Percentiles rank a stretch among this genome's conserved stretches.
Evolutionary conservation across 164 flowering plant species (phyloP).

Genomic region (Piper longum): DNA sequence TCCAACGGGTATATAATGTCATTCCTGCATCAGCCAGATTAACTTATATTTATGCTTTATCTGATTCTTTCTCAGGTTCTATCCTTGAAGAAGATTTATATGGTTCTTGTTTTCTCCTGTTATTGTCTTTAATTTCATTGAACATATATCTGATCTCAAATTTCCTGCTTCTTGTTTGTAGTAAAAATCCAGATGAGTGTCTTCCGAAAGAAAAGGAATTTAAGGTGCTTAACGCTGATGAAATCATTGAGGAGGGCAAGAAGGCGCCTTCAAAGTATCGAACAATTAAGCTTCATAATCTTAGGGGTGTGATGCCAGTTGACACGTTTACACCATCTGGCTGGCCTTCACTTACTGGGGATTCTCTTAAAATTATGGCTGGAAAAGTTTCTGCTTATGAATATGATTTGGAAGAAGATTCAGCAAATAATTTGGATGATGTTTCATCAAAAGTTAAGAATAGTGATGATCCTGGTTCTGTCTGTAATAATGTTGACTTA

Average conservation of each 20-base stretch:
- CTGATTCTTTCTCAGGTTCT: not conserved
- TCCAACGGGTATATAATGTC: constrained; percentile 41
- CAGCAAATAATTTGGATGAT: constrained; percentile 10
- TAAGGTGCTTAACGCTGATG: constrained; percentile 63
- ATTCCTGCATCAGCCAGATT: not conserved
- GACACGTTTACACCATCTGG: constrained; percentile 66
- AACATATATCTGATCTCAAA: not conserved
- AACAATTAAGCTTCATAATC: constrained; percentile 32
- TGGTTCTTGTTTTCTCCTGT: not conserved
- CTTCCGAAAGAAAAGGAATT: constrained; percentile 39
- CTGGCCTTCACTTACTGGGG: constrained; percentile 82
- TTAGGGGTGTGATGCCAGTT: constrained; percentile 28
- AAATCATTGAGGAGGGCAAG: constrained; percentile 77
- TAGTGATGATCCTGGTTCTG: not conserved
- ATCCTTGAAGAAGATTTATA: not conserved
- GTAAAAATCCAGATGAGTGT: constrained; percentile 30
- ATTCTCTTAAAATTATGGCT: constrained; percentile 63
- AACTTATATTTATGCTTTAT: not conserved
- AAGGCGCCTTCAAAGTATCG: constrained; percentile 51
- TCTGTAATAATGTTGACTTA: constrained; percentile 13
- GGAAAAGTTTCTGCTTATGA: constrained; percentile 66
- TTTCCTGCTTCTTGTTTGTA: constrained; percentile 18
- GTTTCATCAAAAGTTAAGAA: constrained; percentile 12
- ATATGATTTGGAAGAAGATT: constrained; percentile 29
- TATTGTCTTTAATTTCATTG: not conserved